Evolutionary conservation across 2,329 filamentous ascomycete species (phyloP), one percentile per base, ranked within the genome.

Genomic region (Trichoderma atrobrunneum): DNA sequence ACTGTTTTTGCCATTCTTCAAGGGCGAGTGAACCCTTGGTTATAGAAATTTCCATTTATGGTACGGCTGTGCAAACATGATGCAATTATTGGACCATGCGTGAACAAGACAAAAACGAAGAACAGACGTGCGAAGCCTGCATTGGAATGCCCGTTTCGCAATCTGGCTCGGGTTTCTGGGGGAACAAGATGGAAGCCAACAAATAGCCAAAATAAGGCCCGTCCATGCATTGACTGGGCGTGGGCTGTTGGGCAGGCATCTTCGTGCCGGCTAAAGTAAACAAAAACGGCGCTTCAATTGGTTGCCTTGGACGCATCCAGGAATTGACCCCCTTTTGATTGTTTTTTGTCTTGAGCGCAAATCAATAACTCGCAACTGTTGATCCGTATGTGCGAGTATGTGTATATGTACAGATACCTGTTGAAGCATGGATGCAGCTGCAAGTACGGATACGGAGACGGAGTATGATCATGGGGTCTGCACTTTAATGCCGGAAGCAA

Each of bases 281-380:
- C 39, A 70, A 70, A 70, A 36, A 39, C 39, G n/a, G 21, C 26
- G 57, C 21, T 48, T 48, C 56, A 24, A 60, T 32, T 69, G 66
- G 66, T 69, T 69, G 66, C 66, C 66, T 69, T 32, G 57, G 66
- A 57, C 32, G 66, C 66, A 62, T 62, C 18, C 14, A 68, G 57
- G 57, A 70, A 70, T 69, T 21, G 61, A 6, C 39, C 26, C 66
- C 66, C 26, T 24, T 61, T 34, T 54, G 18, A n/a, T 18, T 57
- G 54, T 18, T 36, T 16, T 30, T 51, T n/a, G n/a, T 12, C 11
- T 51, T 21, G 43, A 39, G 43, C 43, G 36, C 36, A 39, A n/a
- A 48, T n/a, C 43, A 51, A 51, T 51, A 51, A 43, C 39, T 51
- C 43, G 43, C n/a, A 51, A 16, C 34, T n/a, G 43, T 51, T 51